Base-by-base conservation (phyloP, 495 filamentous ascomycete genomes). In the Lasiosphaeria miniovina region DNA sequence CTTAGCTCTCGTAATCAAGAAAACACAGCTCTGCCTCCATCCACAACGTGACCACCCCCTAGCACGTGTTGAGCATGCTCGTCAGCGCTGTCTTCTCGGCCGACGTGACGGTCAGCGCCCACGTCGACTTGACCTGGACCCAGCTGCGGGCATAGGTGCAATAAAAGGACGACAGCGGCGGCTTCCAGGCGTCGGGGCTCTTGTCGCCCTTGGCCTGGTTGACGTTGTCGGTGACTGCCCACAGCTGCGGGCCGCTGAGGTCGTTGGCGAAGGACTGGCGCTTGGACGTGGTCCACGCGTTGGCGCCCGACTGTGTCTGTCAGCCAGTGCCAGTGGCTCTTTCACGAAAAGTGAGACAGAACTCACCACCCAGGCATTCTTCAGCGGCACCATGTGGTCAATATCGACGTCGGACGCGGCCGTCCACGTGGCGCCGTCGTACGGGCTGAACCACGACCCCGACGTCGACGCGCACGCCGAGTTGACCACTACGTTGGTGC, bases 131-230 rank as follows among this genome's bases (percentile, higher is more conserved):
- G 45, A 92, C 86, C 57, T 77, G 77, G 11, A 90, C 78, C 82
- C 85, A 92, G 72, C 85, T 82, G 68, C 80, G 77, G 6, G 88
- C 88, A 59, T 92, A 92, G 0, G 82, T 88, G 80, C 89, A 92
- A 63, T 87, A 81, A 68, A 86, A 90, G n/a, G 79, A 81, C 1
- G 71, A 63, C 24, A 88, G 72, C 0, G 86, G 81, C 8, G 89
- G 89, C 78, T 90, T 87, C 89, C 89, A 92, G 4, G 67, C 67
- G 65, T 92, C 89, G 0, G 89, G 89, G 11, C 82, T 82, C 60
- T 78, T 76, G 65, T 90, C 88, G 9, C 88, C 73, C 78, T 92
- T 92, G 0, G 75, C 55, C 63, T 84, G 75, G 72, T 92, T 92
- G 43, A 90, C 86, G 54, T 83, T 86, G 61, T 88, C 86, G 0